These are phyloP conservation scores for Huntiella moniliformis DNA, from an alignment of 2,329 filamentous ascomycete species.

Conservation along the genomic window DNA sequence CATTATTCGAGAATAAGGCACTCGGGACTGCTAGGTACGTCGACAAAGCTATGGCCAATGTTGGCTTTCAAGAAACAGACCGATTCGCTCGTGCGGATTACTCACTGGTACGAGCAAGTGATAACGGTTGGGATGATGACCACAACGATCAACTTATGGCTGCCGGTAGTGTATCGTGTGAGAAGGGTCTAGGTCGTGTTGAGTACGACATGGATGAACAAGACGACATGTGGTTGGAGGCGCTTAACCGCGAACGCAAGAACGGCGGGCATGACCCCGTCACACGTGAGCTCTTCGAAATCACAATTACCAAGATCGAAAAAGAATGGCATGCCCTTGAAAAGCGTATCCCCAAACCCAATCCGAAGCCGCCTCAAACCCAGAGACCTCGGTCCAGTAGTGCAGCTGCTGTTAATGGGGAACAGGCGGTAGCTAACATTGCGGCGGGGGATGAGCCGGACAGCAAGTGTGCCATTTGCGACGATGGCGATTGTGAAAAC, in stretches of 20 bases:
- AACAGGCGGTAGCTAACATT: constrained; percentile 39
- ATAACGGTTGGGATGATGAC: constrained; percentile 41
- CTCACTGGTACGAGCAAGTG: constrained; percentile 46
- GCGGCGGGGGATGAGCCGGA: constrained; percentile 68
- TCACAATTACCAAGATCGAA: constrained; percentile 96
- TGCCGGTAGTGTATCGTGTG: constrained; percentile 18
- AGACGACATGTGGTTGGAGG: constrained; percentile 87
- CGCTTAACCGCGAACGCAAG: constrained; percentile 60
- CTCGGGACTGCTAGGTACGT: constrained; percentile 80
- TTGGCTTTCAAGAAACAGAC: constrained; percentile 91
- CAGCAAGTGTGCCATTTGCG: constrained; percentile 92
- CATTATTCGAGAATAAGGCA: constrained; percentile 65
- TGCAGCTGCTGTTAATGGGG: constrained; percentile 86
- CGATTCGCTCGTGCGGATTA: constrained; percentile 63
- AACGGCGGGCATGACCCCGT: constrained; percentile 60
- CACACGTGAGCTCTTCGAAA: constrained; percentile 86
- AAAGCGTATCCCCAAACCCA: constrained; percentile 90
- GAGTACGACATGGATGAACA: constrained; percentile 99
- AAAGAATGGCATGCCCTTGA: constrained; percentile 96
- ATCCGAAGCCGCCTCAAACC: constrained; percentile 88
- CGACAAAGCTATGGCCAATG: constrained; percentile 87
- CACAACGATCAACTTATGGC: constrained; percentile 8
- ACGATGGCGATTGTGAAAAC: constrained; percentile 98
- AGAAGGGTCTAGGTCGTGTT: constrained; percentile 50
- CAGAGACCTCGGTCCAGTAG: constrained; percentile 85